Base-by-base conservation (phyloP, 1,284 basidiomycete species). In the Hortiboletus rubellus region DNA sequence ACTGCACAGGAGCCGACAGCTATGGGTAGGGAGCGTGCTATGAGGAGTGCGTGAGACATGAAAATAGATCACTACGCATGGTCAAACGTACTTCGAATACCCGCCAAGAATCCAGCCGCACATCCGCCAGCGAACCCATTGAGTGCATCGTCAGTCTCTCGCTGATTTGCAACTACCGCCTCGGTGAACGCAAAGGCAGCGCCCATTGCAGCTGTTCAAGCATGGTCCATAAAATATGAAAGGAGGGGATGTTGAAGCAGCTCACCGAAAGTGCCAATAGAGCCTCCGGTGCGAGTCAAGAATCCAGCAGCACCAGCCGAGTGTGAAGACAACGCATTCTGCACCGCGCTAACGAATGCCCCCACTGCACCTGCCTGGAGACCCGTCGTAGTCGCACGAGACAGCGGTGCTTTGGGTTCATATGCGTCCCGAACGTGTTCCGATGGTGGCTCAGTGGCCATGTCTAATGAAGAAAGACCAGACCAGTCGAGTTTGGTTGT, bases 61-160 rank as follows among this genome's bases (percentile, higher is more conserved):
- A 40, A 37, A 54, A 58, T n/a, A 36, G 46, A 34, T 36, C 14
- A 42, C 34, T 34, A 24, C 34, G 5, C 33, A 37, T 36, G 36
- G 38, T 57, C 50, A 55, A 52, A 55, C 79, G 56, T 70, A 92
- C 93, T 81, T 77, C 87, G 82, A 59, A 95, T 79, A 59, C 95
- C 95, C 44, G 92, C 91, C 60, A 97, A 77, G 74, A 97, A 92
- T 49, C 95, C 95, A 54, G 94, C 94, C 50, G 94, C 95, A 75
- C 95, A 97, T 55, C 91, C 95, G 61, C 92, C 95, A 52, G 85
- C 85, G 49, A 90, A 91, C 54, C 91, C 89, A 70, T 96, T 98
- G 66, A 92, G 70, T 37, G 89, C 79, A 71, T 97, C 95, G 63
- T 94, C 82, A 65, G 83, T 90, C 75, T 87, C 81, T 55, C 95